A percentile compares a stretch with the other conserved stretches of the same genome.
These are phyloP conservation scores for Penicillium soppii DNA, from an alignment of 495 filamentous ascomycete genomes.

Conservation along the genomic window DNA sequence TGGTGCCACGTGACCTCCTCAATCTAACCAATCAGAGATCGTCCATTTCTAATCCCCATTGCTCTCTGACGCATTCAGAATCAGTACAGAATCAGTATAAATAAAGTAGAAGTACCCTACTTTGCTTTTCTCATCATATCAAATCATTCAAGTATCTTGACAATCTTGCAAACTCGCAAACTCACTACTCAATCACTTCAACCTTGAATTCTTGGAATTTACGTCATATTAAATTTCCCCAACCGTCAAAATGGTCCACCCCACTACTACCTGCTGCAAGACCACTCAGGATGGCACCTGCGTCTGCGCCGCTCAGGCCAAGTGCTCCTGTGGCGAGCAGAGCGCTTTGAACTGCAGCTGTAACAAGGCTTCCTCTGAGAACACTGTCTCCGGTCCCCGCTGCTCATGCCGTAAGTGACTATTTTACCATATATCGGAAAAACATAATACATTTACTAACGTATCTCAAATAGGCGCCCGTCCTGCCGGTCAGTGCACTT, in stretches of 20 bases:
- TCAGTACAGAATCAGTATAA: too few species aligned
- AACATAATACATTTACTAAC: slow-evolving; percentile 11
- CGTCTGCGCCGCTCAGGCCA: slow-evolving; percentile 62
- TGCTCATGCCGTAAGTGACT: slow-evolving; percentile 76
- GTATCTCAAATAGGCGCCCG: slow-evolving; percentile 51
- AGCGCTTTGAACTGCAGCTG: slow-evolving; percentile 84
- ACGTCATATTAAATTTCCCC: slow-evolving; percentile 5
- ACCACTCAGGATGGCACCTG: slow-evolving; percentile 51
- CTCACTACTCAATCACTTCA: slow-evolving; percentile 2
- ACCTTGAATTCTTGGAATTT: not conserved
- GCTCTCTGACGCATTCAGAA: slow-evolving; percentile 11
- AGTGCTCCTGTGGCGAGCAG: slow-evolving; percentile 87
- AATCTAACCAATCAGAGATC: slow-evolving; percentile 19
- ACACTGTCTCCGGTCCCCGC: slow-evolving; percentile 65
- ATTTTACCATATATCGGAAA: too few species aligned
- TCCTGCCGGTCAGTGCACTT: slow-evolving; percentile 78
- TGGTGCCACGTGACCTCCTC: too few species aligned
- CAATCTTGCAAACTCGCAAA: not conserved
- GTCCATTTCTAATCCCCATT: slow-evolving; percentile 29
- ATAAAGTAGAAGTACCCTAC: slow-evolving; percentile 11
- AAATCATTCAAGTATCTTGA: not conserved
- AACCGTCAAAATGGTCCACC: slow-evolving; percentile 50
- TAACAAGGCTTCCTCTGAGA: slow-evolving; percentile 74
- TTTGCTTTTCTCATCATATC: not conserved
- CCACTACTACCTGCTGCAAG: slow-evolving; percentile 62